A percentile compares a stretch with the other conserved stretches of the same genome.
phyloP scores from a whole-genome alignment of 352 stramenopile species.

The Phytophthora constricta region DNA sequence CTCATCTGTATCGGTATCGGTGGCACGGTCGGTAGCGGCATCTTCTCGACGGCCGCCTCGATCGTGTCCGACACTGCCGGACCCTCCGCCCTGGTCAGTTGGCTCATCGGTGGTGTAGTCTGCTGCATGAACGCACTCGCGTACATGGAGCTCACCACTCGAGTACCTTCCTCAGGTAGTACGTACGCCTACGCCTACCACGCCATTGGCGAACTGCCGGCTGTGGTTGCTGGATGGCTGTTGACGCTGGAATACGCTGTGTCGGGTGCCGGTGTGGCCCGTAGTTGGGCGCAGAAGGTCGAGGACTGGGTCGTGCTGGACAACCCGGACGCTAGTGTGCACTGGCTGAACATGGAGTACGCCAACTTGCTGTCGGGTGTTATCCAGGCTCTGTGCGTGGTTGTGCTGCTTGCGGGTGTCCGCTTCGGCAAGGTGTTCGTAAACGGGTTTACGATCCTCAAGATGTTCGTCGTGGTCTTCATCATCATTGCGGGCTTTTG shows the following conservation, averaged over 20 bases:
- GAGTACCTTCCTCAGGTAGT: conserved; percentile 81
- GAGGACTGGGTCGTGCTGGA: conserved; percentile 52
- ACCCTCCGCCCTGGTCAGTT: conserved; percentile 75
- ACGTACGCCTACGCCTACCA: conserved; percentile 92
- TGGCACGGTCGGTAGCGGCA: conserved; percentile 65
- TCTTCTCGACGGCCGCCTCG: conserved; percentile 52
- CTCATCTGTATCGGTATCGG: conserved; percentile 86
- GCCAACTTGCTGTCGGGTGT: conserved; percentile 50
- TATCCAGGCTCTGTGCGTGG: conserved; percentile 58
- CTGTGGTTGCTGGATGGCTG: conserved; percentile 77
- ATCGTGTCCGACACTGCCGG: conserved; percentile 80
- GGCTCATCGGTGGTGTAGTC: conserved; percentile 72
- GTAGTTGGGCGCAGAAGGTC: conserved; percentile 91
- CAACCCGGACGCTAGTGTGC: conserved; percentile 28
- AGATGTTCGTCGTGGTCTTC: conserved; percentile 80
- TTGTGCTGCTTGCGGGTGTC: conserved; percentile 68
- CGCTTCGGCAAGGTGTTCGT: conserved; percentile 82
- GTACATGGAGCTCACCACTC: conserved; percentile 83
- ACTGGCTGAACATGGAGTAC: conserved; percentile 55
- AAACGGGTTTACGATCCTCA: conserved; percentile 75
- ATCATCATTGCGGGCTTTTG: conserved; percentile 88
- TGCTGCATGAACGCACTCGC: conserved; percentile 76
- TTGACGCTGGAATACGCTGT: conserved; percentile 91
- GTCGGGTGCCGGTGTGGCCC: conserved; percentile 81
- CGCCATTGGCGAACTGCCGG: conserved; percentile 86